Evolutionary conservation across 345 rosid genomes (phyloP).

Genomic region (Excoecaria agallocha): DNA sequence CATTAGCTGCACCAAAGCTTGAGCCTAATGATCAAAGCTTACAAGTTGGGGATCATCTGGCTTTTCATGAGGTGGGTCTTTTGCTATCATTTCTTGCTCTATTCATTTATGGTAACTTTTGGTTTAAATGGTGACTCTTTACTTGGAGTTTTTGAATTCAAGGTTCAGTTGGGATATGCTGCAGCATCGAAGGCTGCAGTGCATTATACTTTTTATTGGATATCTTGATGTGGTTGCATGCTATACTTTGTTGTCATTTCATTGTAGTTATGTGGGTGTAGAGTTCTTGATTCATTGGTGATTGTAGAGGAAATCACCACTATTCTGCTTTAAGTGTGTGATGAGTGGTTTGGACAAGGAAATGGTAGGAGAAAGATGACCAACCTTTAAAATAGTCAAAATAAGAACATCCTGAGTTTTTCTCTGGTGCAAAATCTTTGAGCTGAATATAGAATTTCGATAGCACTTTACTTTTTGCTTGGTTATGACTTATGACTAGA

Average conservation of each 20-base stretch:
- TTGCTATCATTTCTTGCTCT: background rate
- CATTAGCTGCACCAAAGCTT: slow-evolving; percentile 70
- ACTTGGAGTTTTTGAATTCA: slow-evolving; percentile 1
- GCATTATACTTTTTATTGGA: background rate
- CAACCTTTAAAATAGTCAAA: background rate
- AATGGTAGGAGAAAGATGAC: background rate
- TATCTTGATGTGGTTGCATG: background rate
- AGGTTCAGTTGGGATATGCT: background rate
- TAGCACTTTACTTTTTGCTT: background rate
- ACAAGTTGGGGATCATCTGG: slow-evolving; percentile 46
- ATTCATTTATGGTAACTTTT: background rate
- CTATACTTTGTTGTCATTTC: background rate
- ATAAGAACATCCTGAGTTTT: background rate
- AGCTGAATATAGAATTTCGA: background rate
- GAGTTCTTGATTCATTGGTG: background rate
- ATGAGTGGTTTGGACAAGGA: background rate
- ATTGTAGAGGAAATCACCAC: slow-evolving; percentile 1
- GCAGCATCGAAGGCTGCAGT: background rate
- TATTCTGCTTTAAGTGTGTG: background rate
- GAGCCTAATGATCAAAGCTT: slow-evolving; percentile 76
- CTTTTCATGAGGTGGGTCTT: slow-evolving; percentile 55
- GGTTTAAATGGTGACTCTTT: background rate
- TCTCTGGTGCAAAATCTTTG: background rate
- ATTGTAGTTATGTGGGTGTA: background rate
- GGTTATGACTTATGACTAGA: background rate